These are phyloP conservation scores for Clonostachys sp. DNA, from an alignment of 2,329 filamentous ascomycete species.

Conservation along the genomic window DNA sequence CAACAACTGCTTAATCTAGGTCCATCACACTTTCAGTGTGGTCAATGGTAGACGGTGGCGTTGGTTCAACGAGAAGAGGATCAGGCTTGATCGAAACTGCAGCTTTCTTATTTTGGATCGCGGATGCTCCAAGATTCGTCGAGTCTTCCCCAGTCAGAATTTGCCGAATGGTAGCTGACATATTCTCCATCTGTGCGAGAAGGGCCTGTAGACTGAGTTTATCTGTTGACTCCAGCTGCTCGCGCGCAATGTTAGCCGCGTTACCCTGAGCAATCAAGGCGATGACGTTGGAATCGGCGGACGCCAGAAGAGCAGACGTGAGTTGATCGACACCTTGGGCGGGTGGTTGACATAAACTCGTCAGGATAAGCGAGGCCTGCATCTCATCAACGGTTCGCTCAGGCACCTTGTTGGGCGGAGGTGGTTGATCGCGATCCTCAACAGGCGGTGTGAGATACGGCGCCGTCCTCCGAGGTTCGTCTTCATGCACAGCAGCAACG, in stretches of 20 bases:
- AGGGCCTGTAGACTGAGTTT: constrained; percentile 40
- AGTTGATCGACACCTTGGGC: constrained; percentile 48
- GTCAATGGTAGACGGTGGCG: constrained; percentile 31
- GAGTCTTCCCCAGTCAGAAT: constrained; percentile 19
- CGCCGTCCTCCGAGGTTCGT: constrained; percentile 20
- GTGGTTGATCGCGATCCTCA: constrained; percentile 6
- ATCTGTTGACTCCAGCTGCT: constrained; percentile 35
- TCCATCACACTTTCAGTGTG: constrained; percentile 32
- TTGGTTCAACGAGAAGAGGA: constrained; percentile 27
- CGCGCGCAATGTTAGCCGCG: constrained; percentile 31
- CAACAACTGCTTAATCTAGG: constrained; percentile 19
- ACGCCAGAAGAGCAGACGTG: constrained; percentile 51
- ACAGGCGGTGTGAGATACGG: constrained; percentile 15
- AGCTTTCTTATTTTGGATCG: constrained; percentile 6
- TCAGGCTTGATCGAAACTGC: constrained; percentile 20
- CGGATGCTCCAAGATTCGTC: constrained; percentile 9
- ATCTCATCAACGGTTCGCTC: constrained; percentile 53
- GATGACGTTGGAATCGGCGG: constrained; percentile 38
- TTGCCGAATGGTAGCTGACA: constrained; percentile 34
- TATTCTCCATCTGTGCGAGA: constrained; percentile 38
- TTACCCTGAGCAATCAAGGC: constrained; percentile 44
- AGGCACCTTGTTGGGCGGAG: constrained; percentile 14
- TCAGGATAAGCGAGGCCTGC: constrained; percentile 61
- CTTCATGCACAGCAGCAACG: constrained; percentile 18
- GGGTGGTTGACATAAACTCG: constrained; percentile 46